Conservation (phyloP, 1,284 basidiomycete genomes). For the Boletus smithii region DNA sequence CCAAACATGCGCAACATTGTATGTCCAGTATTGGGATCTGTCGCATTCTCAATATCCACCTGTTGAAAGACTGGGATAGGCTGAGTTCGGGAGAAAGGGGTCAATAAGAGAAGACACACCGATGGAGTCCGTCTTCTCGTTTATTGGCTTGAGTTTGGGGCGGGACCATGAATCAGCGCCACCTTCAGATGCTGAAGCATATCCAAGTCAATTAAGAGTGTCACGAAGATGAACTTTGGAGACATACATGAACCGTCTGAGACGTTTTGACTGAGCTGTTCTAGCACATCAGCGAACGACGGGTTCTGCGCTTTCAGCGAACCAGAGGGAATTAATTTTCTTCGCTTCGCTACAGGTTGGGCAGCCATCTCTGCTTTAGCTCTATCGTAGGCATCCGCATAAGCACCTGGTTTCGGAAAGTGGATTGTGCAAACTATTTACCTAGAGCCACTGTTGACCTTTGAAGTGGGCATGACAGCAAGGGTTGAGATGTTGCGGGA, state of each 20-base stretch:
- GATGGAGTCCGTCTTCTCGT: conserved; percentile 63
- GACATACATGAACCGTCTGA: conserved; percentile 44
- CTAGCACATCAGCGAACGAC: conserved; percentile 78
- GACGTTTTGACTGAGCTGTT: conserved; percentile 66
- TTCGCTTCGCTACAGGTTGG: conserved; percentile 55
- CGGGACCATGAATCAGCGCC: conserved; percentile 78
- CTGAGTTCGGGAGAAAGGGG: conserved; percentile 1
- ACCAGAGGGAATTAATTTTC: conserved; percentile 44
- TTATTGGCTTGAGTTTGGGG: conserved; percentile 55
- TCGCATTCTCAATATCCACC: conserved; percentile 83
- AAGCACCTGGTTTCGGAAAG: background rate
- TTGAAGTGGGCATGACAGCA: conserved; percentile 22
- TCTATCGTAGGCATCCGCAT: conserved; percentile 14
- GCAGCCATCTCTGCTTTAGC: conserved; percentile 20
- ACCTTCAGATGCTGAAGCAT: conserved; percentile 58
- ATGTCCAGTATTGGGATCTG: conserved; percentile 44
- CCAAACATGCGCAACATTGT: conserved; percentile 79
- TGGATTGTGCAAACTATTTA: conserved; percentile 1
- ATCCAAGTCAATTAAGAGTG: conserved; percentile 1
- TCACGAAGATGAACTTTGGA: background rate
- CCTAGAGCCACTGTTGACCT: conserved; percentile 17
- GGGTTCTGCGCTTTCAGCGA: conserved; percentile 26
- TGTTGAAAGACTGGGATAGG: conserved; percentile 78
- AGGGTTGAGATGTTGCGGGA: no score
- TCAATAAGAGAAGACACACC: conserved; percentile 32